phyloP scores from a whole-genome alignment of 805 yeast genomes.

The Cyberlindnera samutprakarnensis region DNA sequence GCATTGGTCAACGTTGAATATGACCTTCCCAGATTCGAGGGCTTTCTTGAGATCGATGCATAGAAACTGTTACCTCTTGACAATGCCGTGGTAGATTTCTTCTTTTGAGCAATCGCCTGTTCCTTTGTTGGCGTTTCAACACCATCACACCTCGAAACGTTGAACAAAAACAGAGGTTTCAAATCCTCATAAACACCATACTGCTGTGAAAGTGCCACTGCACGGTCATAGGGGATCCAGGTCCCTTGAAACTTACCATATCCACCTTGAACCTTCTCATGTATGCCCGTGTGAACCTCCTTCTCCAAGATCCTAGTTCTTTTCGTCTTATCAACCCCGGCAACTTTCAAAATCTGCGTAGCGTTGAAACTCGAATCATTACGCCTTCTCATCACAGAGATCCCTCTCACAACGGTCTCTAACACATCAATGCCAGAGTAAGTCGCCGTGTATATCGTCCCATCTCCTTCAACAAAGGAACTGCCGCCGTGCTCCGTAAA shows the following conservation, averaged over 20 bases:
- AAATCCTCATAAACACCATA: constrained; percentile 58
- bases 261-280: constrained; percentile 80
- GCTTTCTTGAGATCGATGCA: constrained; percentile 16
- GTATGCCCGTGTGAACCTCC: constrained; percentile 61
- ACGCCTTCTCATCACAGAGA: constrained; percentile 72
- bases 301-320: constrained; percentile 68
- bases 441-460: constrained; percentile 57
- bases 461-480: neutral
- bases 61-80: constrained; percentile 10
- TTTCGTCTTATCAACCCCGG: constrained; percentile 70
- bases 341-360: constrained; percentile 72
- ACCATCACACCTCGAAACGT: constrained; percentile 27
- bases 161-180: constrained; percentile 52
- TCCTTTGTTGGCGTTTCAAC: constrained; percentile 41
- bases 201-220: constrained; percentile 46
- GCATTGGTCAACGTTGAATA: constrained; percentile 27
- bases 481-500: constrained; percentile 1
- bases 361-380: constrained; percentile 78
- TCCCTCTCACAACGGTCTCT: constrained; percentile 59
- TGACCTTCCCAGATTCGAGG: constrained; percentile 17
- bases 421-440: constrained; percentile 81
- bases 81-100: constrained; percentile 3
- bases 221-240: constrained; percentile 72
- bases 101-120: constrained; percentile 32
- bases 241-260: constrained; percentile 83